Base-by-base conservation (phyloP, 2,329 filamentous ascomycete species). In the Fusarium poae region DNA sequence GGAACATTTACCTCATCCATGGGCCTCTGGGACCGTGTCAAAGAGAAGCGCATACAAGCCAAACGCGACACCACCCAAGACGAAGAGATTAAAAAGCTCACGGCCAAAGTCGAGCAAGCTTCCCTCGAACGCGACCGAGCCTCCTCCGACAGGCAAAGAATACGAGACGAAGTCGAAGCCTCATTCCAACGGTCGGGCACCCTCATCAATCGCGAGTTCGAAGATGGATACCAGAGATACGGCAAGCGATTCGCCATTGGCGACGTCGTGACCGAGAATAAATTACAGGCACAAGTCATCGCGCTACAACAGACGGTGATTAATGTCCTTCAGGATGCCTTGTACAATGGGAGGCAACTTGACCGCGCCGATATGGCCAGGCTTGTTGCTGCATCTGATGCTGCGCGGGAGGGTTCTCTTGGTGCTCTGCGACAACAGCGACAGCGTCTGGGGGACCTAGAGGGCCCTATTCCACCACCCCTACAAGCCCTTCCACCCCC, bases 1-100 rank as follows among this genome's bases (percentile, higher is more conserved):
- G 72, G 72, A 27, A 74, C 72, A 5, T 74, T 74, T 39, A 74
- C 70, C 12, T 74, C 72, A 4, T 74, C 72, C 0, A 73, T 74
- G 46, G 72, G 72, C n/a, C 72, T 74, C 4, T 74, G 67, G 57
- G 72, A 74, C 34, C 68, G 70, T 8, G 63, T 74, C 49, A 74
- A 74, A 13, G 62, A 73, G 39, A 65, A 52, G 23, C 70, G 72
- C 20, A 72, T 73, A 34, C 72, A 74, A 25, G 29, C 57, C 10
- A 49, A 46, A 8, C 70, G 72, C 43, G 72, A 74, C 62, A 72
- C 61, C 5, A 67, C 66, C 4, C 72, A 74, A 56, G 72, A 74
- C 23, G 65, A 74, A 11, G 72, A 74, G 45, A 74, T 74, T 8
- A 68, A 71, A 12, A 74, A 72, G 55, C 68, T 74, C 49, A 66